Conservation (phyloP, 2,329 filamentous ascomycete genomes). For the Fusarium annulatum region DNA sequence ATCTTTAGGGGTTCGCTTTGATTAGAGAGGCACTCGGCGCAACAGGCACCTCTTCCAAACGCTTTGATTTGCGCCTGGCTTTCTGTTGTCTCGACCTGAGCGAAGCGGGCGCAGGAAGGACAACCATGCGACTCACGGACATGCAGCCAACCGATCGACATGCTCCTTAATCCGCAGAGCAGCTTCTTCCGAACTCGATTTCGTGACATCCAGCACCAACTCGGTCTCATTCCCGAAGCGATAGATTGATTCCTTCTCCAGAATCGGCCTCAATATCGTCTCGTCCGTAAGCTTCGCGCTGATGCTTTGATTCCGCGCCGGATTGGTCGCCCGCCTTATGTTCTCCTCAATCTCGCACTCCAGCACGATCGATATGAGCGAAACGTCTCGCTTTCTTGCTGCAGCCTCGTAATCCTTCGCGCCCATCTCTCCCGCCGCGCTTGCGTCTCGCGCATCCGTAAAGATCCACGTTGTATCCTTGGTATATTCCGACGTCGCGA, state of each 20-base stretch:
- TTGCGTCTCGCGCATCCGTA: not conserved
- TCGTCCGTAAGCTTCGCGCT: not conserved
- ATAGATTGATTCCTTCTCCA: not conserved
- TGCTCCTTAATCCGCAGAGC: not conserved
- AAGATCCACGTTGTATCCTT: not conserved
- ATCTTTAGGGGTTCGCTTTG: not conserved
- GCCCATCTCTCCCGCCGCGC: not conserved
- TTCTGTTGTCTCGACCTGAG: not conserved
- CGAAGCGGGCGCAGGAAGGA: not conserved
- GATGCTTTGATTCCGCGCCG: accelerated
- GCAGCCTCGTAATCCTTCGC: not conserved
- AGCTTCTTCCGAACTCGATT: not conserved
- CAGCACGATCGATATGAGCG: not conserved
- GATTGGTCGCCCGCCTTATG: not conserved
- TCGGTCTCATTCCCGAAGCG: accelerated
- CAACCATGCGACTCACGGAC: not conserved
- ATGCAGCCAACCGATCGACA: not conserved
- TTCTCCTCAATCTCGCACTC: not conserved
- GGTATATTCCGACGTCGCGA: not conserved
- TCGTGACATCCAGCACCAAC: not conserved
- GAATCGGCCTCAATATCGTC: not conserved
- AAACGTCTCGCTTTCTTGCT: not conserved
- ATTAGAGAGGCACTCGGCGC: not conserved
- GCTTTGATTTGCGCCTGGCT: not conserved
- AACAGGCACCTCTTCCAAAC: not conserved